phyloP scores from a whole-genome alignment of 106 monocot genomes.

The Amphibolis antarctica region DNA sequence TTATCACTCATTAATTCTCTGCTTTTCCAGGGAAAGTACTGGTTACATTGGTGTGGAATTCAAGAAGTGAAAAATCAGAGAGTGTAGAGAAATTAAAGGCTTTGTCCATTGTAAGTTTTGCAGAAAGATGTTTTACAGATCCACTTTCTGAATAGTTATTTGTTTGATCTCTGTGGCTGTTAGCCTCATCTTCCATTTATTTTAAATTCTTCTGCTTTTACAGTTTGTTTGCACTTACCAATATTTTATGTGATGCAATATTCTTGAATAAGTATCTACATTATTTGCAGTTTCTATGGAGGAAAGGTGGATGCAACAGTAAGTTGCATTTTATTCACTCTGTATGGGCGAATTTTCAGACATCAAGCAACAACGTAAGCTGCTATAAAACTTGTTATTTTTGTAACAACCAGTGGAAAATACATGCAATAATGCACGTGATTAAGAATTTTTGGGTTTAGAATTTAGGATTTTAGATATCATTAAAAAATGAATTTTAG shows the following conservation, averaged over 20 bases:
- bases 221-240: background rate
- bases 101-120: slow-evolving; percentile 55
- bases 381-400: too few species aligned
- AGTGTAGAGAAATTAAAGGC: slow-evolving; percentile 60
- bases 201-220: background rate
- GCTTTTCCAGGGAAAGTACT: slow-evolving; percentile 67
- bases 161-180: background rate
- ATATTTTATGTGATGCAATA: background rate
- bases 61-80: slow-evolving; percentile 60
- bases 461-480: too few species aligned
- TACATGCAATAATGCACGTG: too few species aligned
- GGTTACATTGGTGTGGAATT: slow-evolving; percentile 93
- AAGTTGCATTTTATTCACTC: slow-evolving; percentile 62
- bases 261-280: background rate
- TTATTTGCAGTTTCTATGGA: slow-evolving; percentile 76
- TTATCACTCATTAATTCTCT: background rate
- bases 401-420: too few species aligned
- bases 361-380: slow-evolving; percentile 74
- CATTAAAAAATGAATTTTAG: too few species aligned
- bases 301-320: slow-evolving; percentile 52
- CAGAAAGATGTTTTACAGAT: background rate
- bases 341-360: slow-evolving; percentile 96
- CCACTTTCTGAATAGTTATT: background rate
- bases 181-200: background rate
- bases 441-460: too few species aligned